These are phyloP conservation scores for Leishmania mexicana DNA, from an alignment of 208 protist genomes.

Conservation along the genomic window DNA sequence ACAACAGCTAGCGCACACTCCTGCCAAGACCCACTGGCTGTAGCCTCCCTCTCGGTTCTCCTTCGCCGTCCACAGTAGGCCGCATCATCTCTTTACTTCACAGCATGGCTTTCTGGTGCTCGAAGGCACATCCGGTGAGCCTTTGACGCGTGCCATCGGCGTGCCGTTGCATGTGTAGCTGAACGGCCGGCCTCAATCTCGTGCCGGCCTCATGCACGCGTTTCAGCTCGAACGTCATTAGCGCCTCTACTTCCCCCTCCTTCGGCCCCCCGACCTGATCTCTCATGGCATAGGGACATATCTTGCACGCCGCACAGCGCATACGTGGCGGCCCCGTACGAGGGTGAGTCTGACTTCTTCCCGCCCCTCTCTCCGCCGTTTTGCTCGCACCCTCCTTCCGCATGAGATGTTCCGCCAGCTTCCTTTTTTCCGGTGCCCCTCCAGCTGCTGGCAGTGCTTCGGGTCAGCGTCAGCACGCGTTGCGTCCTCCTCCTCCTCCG, in stretches of 20 bases:
- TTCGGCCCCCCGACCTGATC: not conserved
- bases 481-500: not conserved
- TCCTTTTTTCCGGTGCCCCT: conserved; percentile 1
- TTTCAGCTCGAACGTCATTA: not conserved
- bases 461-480: not conserved
- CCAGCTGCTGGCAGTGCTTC: not conserved
- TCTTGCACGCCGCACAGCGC: not conserved
- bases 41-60: not conserved
- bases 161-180: not conserved
- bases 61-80: not conserved
- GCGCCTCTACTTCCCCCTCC: not conserved
- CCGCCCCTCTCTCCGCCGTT: conserved; percentile 1
- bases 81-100: not conserved
- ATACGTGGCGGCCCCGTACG: not conserved
- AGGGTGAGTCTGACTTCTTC: not conserved
- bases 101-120: not conserved
- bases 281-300: not conserved
- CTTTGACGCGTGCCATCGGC: too few relatives aligned
- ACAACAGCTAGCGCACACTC: not conserved
- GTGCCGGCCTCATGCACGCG: not conserved
- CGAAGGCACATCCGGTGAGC: too few relatives aligned
- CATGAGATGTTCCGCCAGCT: conserved; percentile 9
- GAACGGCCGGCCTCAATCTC: not conserved
- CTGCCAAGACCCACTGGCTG: not conserved
- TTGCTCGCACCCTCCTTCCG: not conserved